Base-by-base conservation (phyloP, 2,329 filamentous ascomycete genomes). In the Pezicula rhizophila region DNA sequence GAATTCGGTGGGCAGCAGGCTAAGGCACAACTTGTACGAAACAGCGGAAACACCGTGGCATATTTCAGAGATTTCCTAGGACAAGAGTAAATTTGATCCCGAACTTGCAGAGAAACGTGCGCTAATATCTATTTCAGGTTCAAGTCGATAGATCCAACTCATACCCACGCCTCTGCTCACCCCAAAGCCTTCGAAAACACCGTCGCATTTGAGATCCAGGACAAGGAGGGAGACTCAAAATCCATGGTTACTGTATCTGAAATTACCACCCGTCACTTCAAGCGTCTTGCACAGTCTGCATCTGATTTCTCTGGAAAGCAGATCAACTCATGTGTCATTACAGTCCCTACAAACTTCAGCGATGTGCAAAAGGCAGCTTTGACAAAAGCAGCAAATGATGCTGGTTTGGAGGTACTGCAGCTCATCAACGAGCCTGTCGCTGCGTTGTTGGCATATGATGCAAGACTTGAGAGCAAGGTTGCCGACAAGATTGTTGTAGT, bases 1-100 rank as follows among this genome's bases (percentile, higher is more conserved):
- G 92, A 99, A 73, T 96, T 95, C 72, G 91, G 95, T 65, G 93
- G 93, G 63, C 85, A 87, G 57, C 92, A 99, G 73, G 93, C 92
- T 63, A 99, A 97, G 79, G 77, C 80, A 57, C 92, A 97, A 73
- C 81, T 97, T 51, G 79, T 97, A 59, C 87, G 93, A 65, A 97
- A 99, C 71, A 79, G 89, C 57, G 80, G 82, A 68, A 97, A 97
- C 78, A 96, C 93, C 18, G 80, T 96, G 65, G 88, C 89, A 66
- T 95, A 89, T 75, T 99, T 97, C 78, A 85, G 90, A 71, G 93
- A 99, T 65, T 96, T 90, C 70, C 72, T 99, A 46, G 93, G 93
- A 61, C 88, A 95, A 79, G 87, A 95, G 87, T 95, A 82, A 51
- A 80, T n/a, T 8, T 14, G 18, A 14, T 8, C n/a, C n/a, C n/a